A percentile compares a stretch with the other conserved stretches of the same genome.
Evolutionary conservation across 2,329 filamentous ascomycete species (phyloP).

Genomic region (Chaetothyriales sp.): DNA sequence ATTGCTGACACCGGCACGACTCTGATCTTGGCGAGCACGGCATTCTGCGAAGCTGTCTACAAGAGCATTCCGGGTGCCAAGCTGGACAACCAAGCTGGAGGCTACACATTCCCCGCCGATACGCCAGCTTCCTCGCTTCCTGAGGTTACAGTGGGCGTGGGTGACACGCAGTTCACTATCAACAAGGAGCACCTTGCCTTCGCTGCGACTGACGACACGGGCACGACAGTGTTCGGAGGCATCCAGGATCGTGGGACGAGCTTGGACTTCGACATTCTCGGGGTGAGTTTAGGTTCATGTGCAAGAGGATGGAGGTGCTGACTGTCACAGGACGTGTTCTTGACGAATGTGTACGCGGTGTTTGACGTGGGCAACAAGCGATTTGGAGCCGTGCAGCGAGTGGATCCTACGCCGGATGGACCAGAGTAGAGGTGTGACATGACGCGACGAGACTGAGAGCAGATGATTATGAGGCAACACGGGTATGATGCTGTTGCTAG

Average conservation of each 20-base stretch:
- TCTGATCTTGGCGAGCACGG: conserved; percentile 50
- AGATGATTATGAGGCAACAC: neutral
- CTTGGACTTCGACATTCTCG: conserved; percentile 49
- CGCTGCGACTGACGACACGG: conserved; percentile 31
- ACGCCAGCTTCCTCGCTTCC: conserved; percentile 43
- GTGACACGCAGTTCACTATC: conserved; percentile 45
- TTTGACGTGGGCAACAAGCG: conserved; percentile 50
- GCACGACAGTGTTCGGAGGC: conserved; percentile 48
- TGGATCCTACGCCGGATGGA: conserved; percentile 21
- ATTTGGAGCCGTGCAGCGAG: conserved; percentile 47
- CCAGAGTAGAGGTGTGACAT: neutral
- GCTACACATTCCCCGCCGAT: conserved; percentile 48
- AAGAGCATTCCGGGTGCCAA: conserved; percentile 46
- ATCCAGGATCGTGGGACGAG: conserved; percentile 47
- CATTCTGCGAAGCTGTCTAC: conserved; percentile 49
- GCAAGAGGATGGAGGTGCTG: conserved; percentile 23
- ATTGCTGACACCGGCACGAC: conserved; percentile 63
- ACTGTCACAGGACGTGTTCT: neutral
- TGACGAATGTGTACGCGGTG: conserved; percentile 2
- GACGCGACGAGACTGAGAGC: neutral
- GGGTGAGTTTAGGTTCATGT: conserved; percentile 49
- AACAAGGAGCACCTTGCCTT: conserved; percentile 52
- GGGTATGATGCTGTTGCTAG: no score
- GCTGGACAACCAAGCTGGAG: conserved; percentile 45
- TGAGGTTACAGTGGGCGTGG: conserved; percentile 49